These are phyloP conservation scores for Cerrena zonata DNA, from an alignment of 1,284 basidiomycete genomes.

Conservation along the genomic window DNA sequence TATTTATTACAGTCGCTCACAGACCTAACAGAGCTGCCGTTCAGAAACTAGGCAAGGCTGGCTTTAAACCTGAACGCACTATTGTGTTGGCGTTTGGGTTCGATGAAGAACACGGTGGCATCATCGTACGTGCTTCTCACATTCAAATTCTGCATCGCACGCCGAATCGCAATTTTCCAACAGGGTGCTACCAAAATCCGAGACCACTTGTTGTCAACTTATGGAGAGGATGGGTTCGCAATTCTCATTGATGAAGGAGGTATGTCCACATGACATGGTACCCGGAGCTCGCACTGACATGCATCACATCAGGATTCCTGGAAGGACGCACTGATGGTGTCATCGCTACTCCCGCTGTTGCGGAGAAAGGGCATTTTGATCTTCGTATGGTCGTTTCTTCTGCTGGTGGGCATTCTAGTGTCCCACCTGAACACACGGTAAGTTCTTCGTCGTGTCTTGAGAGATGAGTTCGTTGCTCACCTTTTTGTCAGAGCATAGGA, in stretches of 20 bases:
- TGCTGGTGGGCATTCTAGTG: slow-evolving; percentile 62
- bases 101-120: slow-evolving; percentile 61
- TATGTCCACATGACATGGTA: slow-evolving; percentile 17
- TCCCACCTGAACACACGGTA: slow-evolving; percentile 53
- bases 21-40: slow-evolving; percentile 37
- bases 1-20: background rate
- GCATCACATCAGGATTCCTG: slow-evolving; percentile 7
- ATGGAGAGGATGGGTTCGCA: slow-evolving; percentile 47
- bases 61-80: slow-evolving; percentile 45
- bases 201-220: slow-evolving; percentile 40
- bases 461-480: too few relatives aligned
- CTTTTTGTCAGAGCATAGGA: slow-evolving; percentile 55
- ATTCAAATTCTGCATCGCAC: background rate
- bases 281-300: slow-evolving; percentile 10
- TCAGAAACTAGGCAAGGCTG: slow-evolving; percentile 44
- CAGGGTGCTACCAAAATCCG: slow-evolving; percentile 47
- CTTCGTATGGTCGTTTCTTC: slow-evolving; percentile 42
- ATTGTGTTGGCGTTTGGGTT: slow-evolving; percentile 64
- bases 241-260: slow-evolving; percentile 50
- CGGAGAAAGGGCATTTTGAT: slow-evolving; percentile 64
- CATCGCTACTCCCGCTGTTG: slow-evolving; percentile 46
- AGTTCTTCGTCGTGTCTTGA: too few relatives aligned
- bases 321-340: slow-evolving; percentile 26
- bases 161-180: background rate
- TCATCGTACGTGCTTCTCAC: slow-evolving; percentile 28